Evolutionary conservation across 805 yeast species (phyloP), one percentile per base, ranked within the genome.

Genomic region (Starmera caribaea): DNA sequence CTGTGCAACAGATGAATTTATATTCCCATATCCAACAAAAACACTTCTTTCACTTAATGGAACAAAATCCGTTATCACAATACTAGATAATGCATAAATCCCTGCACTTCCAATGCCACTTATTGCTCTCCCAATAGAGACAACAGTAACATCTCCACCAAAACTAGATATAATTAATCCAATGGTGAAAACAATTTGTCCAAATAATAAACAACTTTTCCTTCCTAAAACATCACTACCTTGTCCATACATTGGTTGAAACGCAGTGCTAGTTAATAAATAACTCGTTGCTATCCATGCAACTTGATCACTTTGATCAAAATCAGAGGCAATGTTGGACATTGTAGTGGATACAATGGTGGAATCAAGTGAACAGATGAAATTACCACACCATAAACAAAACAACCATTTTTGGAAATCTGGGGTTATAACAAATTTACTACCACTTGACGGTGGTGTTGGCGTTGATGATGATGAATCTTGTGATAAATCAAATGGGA

Each of bases 221-320:
- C 83, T 59, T 7, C 83, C 82, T 45, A 71, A 63, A 16, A 83
- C 72, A 47, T 84, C 90, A 34, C 82, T 72, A 28, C 81, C 61
- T 42, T 80, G 73, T 5, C 90, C 92, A 41, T 76, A 79, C 21
- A 83, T 54, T 1, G 87, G 89, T 58, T 81, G 89, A 55, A 81
- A 79, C 2, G 84, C 83, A 4, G 85, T 73, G 44, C 75, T 76
- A 2, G 89, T 79, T 26, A 84, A 59, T 28, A 84, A 62, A 40
- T 80, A 77, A 1, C 84, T 73, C 0, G 88, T 76, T 4, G 88
- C 87, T 3, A 82, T 80, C 89, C 90, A 82, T 3, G 77, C 60
- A 6, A 74, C 61, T 40, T 68, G 51, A 14, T 68, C 65, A 32
- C 77, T 63, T 35, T 72, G 74, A 35, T 74, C 58, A 53, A 79